These are phyloP conservation scores for Suillus ampliporus DNA, from an alignment of 768 basidiomycete species.

Conservation along the genomic window DNA sequence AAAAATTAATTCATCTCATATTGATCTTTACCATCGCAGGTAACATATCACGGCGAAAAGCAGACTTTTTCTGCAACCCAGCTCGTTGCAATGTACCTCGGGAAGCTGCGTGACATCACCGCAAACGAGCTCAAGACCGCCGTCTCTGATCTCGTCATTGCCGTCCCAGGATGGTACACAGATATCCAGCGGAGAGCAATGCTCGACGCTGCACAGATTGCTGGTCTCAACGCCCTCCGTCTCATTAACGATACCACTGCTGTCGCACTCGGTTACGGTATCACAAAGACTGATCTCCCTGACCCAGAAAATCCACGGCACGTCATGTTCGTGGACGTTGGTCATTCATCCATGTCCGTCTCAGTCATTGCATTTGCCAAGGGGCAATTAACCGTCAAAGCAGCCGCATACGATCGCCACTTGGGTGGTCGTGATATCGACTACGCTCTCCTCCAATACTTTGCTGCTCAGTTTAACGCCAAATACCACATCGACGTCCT, in stretches of 20 bases:
- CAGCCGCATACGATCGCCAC: slow-evolving; percentile 89
- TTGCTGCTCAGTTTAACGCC: slow-evolving; percentile 89
- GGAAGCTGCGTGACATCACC: slow-evolving; percentile 89
- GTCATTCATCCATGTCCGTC: slow-evolving; percentile 90
- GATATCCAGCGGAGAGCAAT: slow-evolving; percentile 91
- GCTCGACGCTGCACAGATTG: slow-evolving; percentile 88
- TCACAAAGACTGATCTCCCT: slow-evolving; percentile 97
- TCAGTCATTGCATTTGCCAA: slow-evolving; percentile 93
- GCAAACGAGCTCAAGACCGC: slow-evolving; percentile 82
- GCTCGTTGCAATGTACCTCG: slow-evolving; percentile 89
- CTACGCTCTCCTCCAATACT: slow-evolving; percentile 86
- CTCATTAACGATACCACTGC: slow-evolving; percentile 98
- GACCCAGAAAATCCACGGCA: slow-evolving; percentile 80
- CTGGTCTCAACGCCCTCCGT: slow-evolving; percentile 88
- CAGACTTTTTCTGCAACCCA: slow-evolving; percentile 86
- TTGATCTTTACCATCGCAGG: slow-evolving; percentile 51
- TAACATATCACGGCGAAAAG: slow-evolving; percentile 86
- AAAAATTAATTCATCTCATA: slow-evolving; percentile 16
- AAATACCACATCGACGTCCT: slow-evolving; percentile 99
- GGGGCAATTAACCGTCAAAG: slow-evolving; percentile 86
- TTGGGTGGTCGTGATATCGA: slow-evolving; percentile 98
- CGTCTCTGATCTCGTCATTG: slow-evolving; percentile 92
- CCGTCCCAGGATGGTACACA: slow-evolving; percentile 97
- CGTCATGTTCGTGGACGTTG: slow-evolving; percentile 94
- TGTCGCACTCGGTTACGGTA: slow-evolving; percentile 95